These are phyloP conservation scores for Persicaria tinctoria DNA, from an alignment of 148 eudicot species.

Conservation along the genomic window DNA sequence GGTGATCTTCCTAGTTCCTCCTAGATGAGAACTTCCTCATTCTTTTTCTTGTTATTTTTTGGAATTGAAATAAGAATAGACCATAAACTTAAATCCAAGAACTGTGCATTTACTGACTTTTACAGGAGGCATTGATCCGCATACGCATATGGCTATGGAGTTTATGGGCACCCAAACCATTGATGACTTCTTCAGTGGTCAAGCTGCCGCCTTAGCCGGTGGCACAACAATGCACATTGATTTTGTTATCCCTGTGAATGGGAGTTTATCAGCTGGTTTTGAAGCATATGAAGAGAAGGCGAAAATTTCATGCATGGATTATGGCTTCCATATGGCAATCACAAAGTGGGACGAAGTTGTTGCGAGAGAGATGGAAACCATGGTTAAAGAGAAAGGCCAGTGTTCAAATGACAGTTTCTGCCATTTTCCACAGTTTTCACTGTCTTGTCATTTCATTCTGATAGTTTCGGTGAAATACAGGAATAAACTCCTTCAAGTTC, in stretches of 20 bases:
- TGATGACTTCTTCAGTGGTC: conserved; percentile 93
- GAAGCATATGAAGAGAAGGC: conserved; percentile 64
- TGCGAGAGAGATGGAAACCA: conserved; percentile 78
- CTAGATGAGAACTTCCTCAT: neutral
- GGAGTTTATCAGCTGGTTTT: conserved; percentile 69
- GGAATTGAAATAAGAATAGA: neutral
- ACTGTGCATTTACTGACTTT: conserved; percentile 7
- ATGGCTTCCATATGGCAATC: conserved; percentile 96
- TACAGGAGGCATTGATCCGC: conserved; percentile 98
- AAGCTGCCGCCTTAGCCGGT: conserved; percentile 94
- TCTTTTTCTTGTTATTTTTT: neutral
- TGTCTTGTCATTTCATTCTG: conserved; percentile 4
- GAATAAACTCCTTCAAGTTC: conserved; percentile 96
- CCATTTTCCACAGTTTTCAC: neutral
- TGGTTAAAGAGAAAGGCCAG: conserved; percentile 92
- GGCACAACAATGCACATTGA: conserved; percentile 99
- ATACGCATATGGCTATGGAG: conserved; percentile 79
- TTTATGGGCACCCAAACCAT: conserved; percentile 86
- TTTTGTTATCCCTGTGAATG: conserved; percentile 82
- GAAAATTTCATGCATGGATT: conserved; percentile 78
- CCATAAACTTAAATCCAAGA: neutral
- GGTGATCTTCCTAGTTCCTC: conserved; percentile 30
- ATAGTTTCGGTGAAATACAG: conserved; percentile 24
- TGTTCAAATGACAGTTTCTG: conserved; percentile 1
- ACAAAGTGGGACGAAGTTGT: conserved; percentile 92